Evolutionary conservation across 2,329 filamentous ascomycete genomes (phyloP).

Genomic region (Fusarium longipes): DNA sequence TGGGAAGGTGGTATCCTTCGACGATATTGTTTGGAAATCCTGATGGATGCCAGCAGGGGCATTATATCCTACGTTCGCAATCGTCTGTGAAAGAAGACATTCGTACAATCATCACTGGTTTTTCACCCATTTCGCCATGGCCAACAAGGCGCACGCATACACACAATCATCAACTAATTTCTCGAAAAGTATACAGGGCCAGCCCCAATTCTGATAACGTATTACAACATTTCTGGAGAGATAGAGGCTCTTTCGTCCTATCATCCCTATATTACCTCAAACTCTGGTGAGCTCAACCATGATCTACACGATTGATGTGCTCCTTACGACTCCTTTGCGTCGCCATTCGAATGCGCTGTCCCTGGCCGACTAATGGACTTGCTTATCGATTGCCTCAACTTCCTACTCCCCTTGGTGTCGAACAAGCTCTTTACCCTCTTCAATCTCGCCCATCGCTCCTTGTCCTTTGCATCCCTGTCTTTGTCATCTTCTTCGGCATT

Average conservation of each 20-base stretch:
- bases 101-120: neutral
- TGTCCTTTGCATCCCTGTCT: constrained; percentile 69
- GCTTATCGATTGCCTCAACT: constrained; percentile 55
- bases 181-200: neutral
- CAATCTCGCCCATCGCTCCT: constrained; percentile 78
- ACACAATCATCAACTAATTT: neutral
- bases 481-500: constrained; percentile 55
- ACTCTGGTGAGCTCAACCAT: constrained; percentile 21
- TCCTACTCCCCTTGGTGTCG: constrained; percentile 71
- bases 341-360: constrained; percentile 49
- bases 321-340: constrained; percentile 29
- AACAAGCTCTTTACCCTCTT: constrained; percentile 78
- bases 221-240: constrained; percentile 2
- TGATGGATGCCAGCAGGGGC: constrained; percentile 5
- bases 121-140: neutral
- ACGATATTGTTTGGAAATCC: constrained; percentile 53
- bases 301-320: neutral
- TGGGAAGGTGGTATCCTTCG: constrained; percentile 54
- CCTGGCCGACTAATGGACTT: constrained; percentile 56
- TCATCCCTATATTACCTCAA: neutral
- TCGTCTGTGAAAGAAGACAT: neutral
- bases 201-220: constrained; percentile 1
- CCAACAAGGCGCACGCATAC: neutral
- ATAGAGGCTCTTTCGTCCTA: neutral
- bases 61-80: neutral